Percentiles rank a stretch among this genome's conserved stretches.
These are phyloP conservation scores for Colletotrichum nymphaeae DNA, from an alignment of 2,329 filamentous ascomycete species.

Conservation along the genomic window DNA sequence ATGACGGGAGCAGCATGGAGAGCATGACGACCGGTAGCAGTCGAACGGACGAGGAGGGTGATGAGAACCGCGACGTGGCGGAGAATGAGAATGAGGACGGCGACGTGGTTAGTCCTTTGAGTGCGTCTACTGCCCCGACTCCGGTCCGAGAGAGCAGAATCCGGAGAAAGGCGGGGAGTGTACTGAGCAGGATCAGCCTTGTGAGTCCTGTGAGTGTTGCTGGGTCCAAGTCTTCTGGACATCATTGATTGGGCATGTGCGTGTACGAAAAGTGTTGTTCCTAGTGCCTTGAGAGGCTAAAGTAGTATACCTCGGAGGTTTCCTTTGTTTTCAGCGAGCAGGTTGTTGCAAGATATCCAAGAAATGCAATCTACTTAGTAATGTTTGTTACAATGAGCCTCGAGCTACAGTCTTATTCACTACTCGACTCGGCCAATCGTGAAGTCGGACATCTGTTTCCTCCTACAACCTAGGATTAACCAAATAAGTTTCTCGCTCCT, in stretches of 20 bases:
- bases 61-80: constrained; percentile 37
- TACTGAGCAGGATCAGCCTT: constrained; percentile 30
- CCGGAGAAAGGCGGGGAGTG: constrained; percentile 32
- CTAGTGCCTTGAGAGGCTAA: not conserved
- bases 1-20: constrained; percentile 38
- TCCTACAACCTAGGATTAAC: not conserved
- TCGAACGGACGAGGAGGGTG: constrained; percentile 37
- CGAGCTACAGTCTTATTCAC: too few relatives aligned
- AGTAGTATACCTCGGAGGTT: not conserved
- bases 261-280: not conserved
- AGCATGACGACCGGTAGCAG: constrained; percentile 45
- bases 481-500: not conserved
- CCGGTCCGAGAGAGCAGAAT: constrained; percentile 7
- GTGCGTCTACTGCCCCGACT: not conserved
- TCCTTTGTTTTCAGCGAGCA: not conserved
- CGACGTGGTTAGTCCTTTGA: constrained; percentile 37
- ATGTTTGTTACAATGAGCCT: not conserved
- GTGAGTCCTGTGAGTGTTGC: constrained; percentile 24
- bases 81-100: constrained; percentile 36
- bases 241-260: not conserved
- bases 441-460: too few relatives aligned
- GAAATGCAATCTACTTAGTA: not conserved
- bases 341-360: constrained; percentile 10
- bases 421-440: too few relatives aligned
- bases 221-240: not conserved